phyloP scores from a whole-genome alignment of 352 stramenopile genomes.

The Thalassiosira sp. region DNA sequence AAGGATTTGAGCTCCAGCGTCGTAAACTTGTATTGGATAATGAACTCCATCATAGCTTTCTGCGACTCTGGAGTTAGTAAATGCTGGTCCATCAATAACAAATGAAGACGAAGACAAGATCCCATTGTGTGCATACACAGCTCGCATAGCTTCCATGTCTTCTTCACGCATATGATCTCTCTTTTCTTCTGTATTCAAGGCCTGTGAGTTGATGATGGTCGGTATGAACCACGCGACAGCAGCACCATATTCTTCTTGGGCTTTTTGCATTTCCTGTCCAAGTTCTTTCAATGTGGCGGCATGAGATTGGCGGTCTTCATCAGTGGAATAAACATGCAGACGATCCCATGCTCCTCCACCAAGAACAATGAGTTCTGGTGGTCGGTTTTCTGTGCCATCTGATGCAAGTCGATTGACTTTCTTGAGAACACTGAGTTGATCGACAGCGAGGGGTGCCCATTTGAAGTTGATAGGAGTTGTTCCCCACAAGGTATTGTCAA shows the following conservation, averaged over 20 bases:
- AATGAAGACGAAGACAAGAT: constrained; percentile 60
- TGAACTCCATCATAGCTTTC: constrained; percentile 82
- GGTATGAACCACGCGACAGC: constrained; percentile 74
- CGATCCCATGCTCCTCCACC: constrained; percentile 78
- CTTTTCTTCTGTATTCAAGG: constrained; percentile 75
- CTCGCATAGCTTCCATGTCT: constrained; percentile 72
- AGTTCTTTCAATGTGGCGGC: constrained; percentile 52
- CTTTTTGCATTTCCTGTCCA: constrained; percentile 45
- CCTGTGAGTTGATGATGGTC: constrained; percentile 76
- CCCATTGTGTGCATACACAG: constrained; percentile 56
- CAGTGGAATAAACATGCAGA: constrained; percentile 64
- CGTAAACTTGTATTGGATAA: constrained; percentile 78
- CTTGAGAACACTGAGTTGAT: constrained; percentile 54
- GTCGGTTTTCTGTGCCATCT: constrained; percentile 12
- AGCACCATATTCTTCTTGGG: constrained; percentile 40
- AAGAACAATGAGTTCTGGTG: constrained; percentile 68
- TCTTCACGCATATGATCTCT: constrained; percentile 72
- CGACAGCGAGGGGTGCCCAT: constrained; percentile 67
- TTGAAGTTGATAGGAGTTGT: constrained; percentile 66
- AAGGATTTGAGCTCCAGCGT: constrained; percentile 79
- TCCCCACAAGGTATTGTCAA: constrained; percentile 38
- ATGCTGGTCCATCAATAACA: constrained; percentile 70
- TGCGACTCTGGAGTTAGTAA: constrained; percentile 58
- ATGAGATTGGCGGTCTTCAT: constrained; percentile 63
- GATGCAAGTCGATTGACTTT: constrained; percentile 43